Percentiles rank a stretch among this genome's conserved stretches.
Conservation (phyloP, 2,329 filamentous ascomycete species). For the Mariannaea sp. region DNA sequence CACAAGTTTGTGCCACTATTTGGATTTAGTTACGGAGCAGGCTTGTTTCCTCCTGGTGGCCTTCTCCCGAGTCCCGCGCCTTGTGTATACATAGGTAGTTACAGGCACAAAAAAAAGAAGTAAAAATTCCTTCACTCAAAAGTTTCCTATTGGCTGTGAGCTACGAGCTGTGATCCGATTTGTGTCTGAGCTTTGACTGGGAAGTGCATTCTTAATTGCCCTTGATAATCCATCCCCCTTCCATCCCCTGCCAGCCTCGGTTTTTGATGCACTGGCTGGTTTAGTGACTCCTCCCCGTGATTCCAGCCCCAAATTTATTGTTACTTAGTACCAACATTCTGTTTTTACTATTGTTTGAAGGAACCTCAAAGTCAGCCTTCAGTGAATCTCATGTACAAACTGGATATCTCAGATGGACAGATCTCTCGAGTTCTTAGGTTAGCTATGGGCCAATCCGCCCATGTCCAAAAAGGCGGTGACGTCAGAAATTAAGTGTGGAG, state of each 20-base stretch:
- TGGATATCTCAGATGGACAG: too few species aligned
- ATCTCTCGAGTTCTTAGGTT: background rate
- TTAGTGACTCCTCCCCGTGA: background rate
- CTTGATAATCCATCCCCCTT: too few species aligned
- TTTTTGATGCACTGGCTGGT: background rate
- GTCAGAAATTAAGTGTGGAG: conserved; percentile 33
- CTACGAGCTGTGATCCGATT: background rate
- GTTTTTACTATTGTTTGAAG: background rate
- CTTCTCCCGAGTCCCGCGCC: conserved; percentile 33
- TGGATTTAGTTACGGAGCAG: conserved; percentile 32
- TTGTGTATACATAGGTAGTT: conserved; percentile 47
- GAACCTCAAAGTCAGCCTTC: too few species aligned
- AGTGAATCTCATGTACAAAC: too few species aligned
- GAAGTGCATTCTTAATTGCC: too few species aligned
- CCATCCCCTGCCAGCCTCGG: background rate
- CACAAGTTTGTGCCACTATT: conserved; percentile 28
- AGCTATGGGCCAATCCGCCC: background rate
- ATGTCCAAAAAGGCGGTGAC: conserved; percentile 26
- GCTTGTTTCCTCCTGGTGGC: conserved; percentile 24
- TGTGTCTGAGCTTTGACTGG: background rate
- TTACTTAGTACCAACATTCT: background rate
- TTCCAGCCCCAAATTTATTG: conserved; percentile 1
- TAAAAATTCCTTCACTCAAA: conserved; percentile 38
- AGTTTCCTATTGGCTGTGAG: conserved; percentile 1
- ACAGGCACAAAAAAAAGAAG: conserved; percentile 47